Evolutionary conservation across 306 rosid species (phyloP), one percentile per base, ranked within the genome.

Genomic region (Prunus salicina): DNA sequence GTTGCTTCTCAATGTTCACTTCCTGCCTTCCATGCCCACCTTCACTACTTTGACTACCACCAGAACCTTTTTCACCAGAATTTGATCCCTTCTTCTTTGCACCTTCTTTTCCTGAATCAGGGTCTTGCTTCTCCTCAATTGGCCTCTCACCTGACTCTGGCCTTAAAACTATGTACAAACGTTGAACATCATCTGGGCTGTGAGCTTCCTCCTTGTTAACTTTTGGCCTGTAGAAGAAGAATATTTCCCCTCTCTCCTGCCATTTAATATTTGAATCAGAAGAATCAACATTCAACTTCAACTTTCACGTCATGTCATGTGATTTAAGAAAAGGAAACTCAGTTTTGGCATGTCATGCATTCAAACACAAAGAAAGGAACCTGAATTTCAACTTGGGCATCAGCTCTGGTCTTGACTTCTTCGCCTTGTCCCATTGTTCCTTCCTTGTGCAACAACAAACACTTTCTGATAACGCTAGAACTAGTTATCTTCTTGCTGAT

Each of bases 221-320:
- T 70, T 86, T 88, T 12, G 88, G 88, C 57, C 89, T 62, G 64
- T 84, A 88, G 76, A 90, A 90, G 88, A 90, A 90, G 79, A 68
- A 90, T 74, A 90, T 88, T 30, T 86, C 90, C 20, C 92, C 89
- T 32, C 88, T 83, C 83, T 86, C 90, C 90, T 86, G 70, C 80
- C 61, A 19, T 55, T n/a, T 55, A 55, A 38, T 55, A 19, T n/a
- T 9, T 18, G 24, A 19, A 51, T 5, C 51, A 32, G n/a, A 15
- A 55, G 14, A 15, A 55, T 19, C 25, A 55, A 55, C 60, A 8
- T n/a, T 55, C n/a, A n/a, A 55, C 61, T 55, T 55, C 25, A 55
- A n/a, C 61, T 55, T n/a, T 20, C 61, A 55, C n/a, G 22, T 55
- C 11, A n/a, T 11, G 22, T 38, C 43, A 5, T 34, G 41, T 34